Evolutionary conservation across 2,329 filamentous ascomycete genomes (phyloP), one percentile per base, ranked within the genome.

Genomic region (Colletotrichum sp.): DNA sequence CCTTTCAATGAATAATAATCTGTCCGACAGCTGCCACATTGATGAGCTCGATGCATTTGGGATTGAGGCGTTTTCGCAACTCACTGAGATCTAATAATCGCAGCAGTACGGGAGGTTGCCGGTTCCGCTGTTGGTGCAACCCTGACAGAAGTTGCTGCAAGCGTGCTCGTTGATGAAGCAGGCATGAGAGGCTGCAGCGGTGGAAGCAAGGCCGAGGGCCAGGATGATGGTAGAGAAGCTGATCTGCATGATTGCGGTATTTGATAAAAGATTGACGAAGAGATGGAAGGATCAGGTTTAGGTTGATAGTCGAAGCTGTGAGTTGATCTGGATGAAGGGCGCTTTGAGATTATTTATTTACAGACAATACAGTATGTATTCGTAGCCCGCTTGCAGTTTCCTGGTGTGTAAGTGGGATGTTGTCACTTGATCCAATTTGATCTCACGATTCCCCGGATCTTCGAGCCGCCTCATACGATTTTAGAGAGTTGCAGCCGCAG

Each of bases 251-350:
- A 18, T 16, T 18, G 18, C 16, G 24, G 10, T 26, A 13, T 28
- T 60, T 16, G 57, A 28, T 60, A 0, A n/a, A 60, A 9, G 24
- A 60, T 30, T 59, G 9, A n/a, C 14, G 16, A 2, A n/a, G 57
- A 30, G 14, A 18, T 28, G n/a, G 5, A 13, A 8, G 16, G 0
- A 7, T 30, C 3, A 2, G 2, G 26, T 13, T 60, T 1, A 6
- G 18, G 3, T 30, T 32, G 26, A 2, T 9, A 24, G 57, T n/a
- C 0, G 26, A 60, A 13, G 57, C 24, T 12, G 14, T 10, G 4
- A 9, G 18, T 2, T 13, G 8, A 13, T 12, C 0, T 13, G 43
- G 4, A 52, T 6, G n/a, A 7, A 52, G 18, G n/a, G n/a, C 43
- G n/a, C 2, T 21, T 21, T 21, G 43, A 0, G 43, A 10, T 13